Base-by-base conservation (phyloP, 2,329 filamentous ascomycete genomes). In the Fusarium goolgardi region DNA sequence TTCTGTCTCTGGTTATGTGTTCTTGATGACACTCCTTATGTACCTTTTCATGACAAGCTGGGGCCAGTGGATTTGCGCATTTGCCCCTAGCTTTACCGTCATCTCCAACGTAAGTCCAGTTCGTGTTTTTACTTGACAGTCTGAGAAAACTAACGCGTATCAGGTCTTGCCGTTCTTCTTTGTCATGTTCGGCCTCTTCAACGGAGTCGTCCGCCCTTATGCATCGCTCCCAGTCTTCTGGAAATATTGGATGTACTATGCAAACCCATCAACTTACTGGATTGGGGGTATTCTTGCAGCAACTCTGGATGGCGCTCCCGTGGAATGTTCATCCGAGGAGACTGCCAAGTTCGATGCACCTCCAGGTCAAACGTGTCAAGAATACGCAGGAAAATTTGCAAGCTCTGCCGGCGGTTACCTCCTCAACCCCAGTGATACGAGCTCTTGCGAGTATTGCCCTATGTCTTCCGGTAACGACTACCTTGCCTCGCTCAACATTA, bases 1-100 rank as follows among this genome's bases (percentile, higher is more conserved):
- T 34, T 83, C 84, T 2, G 86, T 86, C 0, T 86, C 91, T 0
- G 92, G 92, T 15, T 95, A 94, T 76, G 86, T 90, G 18, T 95
- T 91, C 80, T 79, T 95, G 27, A 94, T 96, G 90, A 87, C 86
- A 1, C 80, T 94, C 73, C 83, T 95, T 1, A 94, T 94, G 80
- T 93, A 89, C 81, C 77, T 94, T 10, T 94, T 94, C 83, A 86
- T 89, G 76, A 86, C 85, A 32, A 88, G 84, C 69, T 94, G 90
- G 91, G 93, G 91, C 21, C 92, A 94, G 76, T 95, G 91, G 91
- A 93, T 96, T 70, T 91, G 89, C 66, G 92, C 93, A 1, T 94
- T 94, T 77, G 91, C 92, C 0, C 91, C 92, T 0, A 89, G 84
- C 40, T 93, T 93, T 79, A 92, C 91, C 1, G 90, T 93, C 66